These are phyloP conservation scores for Citropsis articulata DNA, from an alignment of 345 rosid species.

Conservation along the genomic window DNA sequence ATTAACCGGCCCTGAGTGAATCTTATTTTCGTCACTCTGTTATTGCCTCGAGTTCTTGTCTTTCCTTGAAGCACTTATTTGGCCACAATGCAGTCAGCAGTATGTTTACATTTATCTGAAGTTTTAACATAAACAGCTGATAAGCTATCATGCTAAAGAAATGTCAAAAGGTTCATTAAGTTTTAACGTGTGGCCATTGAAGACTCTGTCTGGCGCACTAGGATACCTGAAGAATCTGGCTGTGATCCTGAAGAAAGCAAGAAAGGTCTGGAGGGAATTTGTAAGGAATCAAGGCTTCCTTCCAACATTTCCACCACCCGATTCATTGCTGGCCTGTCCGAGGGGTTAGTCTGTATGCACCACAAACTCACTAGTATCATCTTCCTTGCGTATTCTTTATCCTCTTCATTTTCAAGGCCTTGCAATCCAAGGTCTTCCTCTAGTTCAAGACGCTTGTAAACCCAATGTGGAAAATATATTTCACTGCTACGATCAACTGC, in stretches of 20 bases:
- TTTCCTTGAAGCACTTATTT: neutral
- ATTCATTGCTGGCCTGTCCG: neutral
- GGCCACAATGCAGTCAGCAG: neutral
- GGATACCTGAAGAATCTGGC: neutral
- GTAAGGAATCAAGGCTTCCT: constrained; percentile 8
- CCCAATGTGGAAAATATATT: neutral
- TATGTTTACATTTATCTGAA: neutral
- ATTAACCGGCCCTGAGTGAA: neutral
- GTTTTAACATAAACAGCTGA: neutral
- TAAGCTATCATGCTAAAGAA: neutral
- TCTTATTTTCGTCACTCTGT: neutral
- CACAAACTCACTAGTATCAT: constrained; percentile 10
- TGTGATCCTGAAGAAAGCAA: neutral
- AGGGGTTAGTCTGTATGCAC: constrained; percentile 6
- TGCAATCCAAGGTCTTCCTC: neutral
- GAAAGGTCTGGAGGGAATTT: neutral
- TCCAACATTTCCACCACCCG: neutral
- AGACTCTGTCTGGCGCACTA: neutral
- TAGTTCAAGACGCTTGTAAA: neutral
- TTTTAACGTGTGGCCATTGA: neutral
- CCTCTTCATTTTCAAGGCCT: neutral
- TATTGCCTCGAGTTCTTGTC: neutral
- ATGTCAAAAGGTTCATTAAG: neutral
- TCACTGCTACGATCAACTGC: neutral
- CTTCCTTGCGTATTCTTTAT: constrained; percentile 1